These are phyloP conservation scores for Kockiozyma suomiensis DNA, from an alignment of 805 yeast genomes.

Conservation along the genomic window DNA sequence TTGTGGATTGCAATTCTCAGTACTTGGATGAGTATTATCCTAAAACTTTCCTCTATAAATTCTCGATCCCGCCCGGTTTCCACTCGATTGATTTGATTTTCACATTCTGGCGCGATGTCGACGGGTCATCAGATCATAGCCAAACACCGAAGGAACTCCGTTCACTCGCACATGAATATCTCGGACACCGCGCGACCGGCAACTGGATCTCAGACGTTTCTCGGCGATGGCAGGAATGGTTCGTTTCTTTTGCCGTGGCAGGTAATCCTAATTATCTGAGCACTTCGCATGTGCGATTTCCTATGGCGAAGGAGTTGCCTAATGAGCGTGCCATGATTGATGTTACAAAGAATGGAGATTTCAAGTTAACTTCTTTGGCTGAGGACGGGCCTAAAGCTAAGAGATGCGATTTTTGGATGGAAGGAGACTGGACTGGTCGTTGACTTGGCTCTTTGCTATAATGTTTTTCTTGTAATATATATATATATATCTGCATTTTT, in stretches of 20 bases:
- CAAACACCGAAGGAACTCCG: neutral
- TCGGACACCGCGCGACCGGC: neutral
- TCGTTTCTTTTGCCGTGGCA: constrained; percentile 19
- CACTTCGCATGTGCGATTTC: constrained; percentile 3
- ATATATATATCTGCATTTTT: too few relatives aligned
- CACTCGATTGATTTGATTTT: constrained; percentile 24
- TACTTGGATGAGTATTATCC: constrained; percentile 16
- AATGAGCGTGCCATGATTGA: constrained; percentile 20
- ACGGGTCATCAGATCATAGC: neutral
- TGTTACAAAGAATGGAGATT: constrained; percentile 4
- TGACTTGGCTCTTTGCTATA: neutral
- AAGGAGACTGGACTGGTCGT: constrained; percentile 31
- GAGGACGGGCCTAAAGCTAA: constrained; percentile 16
- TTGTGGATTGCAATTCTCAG: constrained; percentile 22
- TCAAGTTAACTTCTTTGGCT: neutral
- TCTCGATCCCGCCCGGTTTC: constrained; percentile 29
- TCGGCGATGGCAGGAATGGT: constrained; percentile 23
- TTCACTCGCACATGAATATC: neutral
- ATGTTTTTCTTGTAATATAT: too few relatives aligned
- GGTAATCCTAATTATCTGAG: constrained; percentile 29
- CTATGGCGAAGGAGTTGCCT: constrained; percentile 7
- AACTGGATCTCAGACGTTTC: constrained; percentile 17
- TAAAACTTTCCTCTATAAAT: constrained; percentile 16
- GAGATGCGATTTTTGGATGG: constrained; percentile 25
- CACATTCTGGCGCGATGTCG: constrained; percentile 26